These are phyloP conservation scores for Leishmania tarentolae DNA, from an alignment of 208 protist genomes.

Conservation along the genomic window DNA sequence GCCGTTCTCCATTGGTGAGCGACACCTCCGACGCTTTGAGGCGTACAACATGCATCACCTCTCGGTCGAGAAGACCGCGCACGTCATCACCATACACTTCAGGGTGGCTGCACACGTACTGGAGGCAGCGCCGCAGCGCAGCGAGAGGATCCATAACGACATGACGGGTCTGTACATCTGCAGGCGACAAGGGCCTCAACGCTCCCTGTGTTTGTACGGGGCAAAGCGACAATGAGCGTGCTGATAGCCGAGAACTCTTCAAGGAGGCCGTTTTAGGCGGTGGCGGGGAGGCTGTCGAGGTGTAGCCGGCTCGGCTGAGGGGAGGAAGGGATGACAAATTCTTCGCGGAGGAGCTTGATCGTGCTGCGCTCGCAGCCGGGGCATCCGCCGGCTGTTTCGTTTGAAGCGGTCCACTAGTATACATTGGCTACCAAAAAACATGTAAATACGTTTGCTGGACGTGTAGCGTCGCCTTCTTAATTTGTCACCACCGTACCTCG, in stretches of 20 bases:
- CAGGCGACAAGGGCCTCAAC: background rate
- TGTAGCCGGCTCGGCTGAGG: background rate
- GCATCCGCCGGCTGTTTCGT: constrained; percentile 10
- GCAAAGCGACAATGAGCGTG: background rate
- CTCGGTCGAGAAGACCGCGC: constrained; percentile 61
- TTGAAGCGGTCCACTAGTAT: constrained; percentile 13
- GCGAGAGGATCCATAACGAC: constrained; percentile 77
- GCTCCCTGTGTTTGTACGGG: background rate
- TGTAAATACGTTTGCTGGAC: constrained; percentile 1
- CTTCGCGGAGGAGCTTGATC: background rate
- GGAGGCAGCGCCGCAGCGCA: constrained; percentile 75
- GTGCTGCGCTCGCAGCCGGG: background rate
- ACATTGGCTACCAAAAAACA: constrained; percentile 8
- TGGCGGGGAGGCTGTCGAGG: background rate
- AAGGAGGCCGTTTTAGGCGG: background rate
- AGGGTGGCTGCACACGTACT: constrained; percentile 74
- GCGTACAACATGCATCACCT: constrained; percentile 81
- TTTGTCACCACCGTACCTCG: background rate
- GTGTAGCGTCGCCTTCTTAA: background rate
- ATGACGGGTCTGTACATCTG: constrained; percentile 3
- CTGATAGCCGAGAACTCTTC: background rate
- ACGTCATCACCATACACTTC: constrained; percentile 81
- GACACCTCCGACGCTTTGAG: constrained; percentile 74
- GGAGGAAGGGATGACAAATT: constrained; percentile 9
- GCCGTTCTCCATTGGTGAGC: constrained; percentile 35